phyloP scores from a whole-genome alignment of 2,329 filamentous ascomycete species.

The Botrytis fragariae region DNA sequence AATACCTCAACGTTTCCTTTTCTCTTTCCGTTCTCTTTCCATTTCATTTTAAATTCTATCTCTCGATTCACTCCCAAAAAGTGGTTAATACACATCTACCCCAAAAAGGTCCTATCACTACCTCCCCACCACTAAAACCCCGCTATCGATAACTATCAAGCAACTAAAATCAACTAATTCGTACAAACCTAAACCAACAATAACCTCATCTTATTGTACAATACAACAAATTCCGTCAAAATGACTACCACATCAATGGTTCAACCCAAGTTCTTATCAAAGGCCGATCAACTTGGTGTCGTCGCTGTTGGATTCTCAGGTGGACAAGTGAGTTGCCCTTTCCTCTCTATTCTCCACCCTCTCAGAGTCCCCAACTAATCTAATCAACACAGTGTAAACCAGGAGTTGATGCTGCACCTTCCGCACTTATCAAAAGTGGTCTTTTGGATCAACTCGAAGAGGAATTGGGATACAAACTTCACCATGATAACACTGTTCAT shows the following conservation, averaged over 20 bases:
- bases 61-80: not conserved
- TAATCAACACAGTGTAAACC: slow-evolving; percentile 66
- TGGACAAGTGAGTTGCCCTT: slow-evolving; percentile 68
- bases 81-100: not conserved
- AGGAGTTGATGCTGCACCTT: slow-evolving; percentile 87
- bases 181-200: not conserved
- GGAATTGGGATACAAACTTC: slow-evolving; percentile 84
- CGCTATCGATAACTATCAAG: not conserved
- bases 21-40: not conserved
- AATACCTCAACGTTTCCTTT: not conserved
- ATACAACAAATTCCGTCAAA: slow-evolving; percentile 15
- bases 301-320: slow-evolving; percentile 96
- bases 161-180: not conserved
- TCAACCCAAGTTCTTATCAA: slow-evolving; percentile 69
- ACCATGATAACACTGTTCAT: slow-evolving; percentile 81
- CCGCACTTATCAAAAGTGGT: slow-evolving; percentile 83
- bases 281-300: slow-evolving; percentile 78
- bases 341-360: slow-evolving; percentile 2
- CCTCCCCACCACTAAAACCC: slow-evolving; percentile 14
- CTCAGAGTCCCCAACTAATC: slow-evolving; percentile 22
- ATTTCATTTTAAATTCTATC: not conserved
- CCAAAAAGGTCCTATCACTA: not conserved
- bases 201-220: not conserved
- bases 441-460: slow-evolving; percentile 78
- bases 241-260: slow-evolving; percentile 39